A percentile compares a stretch with the other conserved stretches of the same genome.
Conservation (phyloP, 2,329 filamentous ascomycete species). For the Diaporthe caulivora region DNA sequence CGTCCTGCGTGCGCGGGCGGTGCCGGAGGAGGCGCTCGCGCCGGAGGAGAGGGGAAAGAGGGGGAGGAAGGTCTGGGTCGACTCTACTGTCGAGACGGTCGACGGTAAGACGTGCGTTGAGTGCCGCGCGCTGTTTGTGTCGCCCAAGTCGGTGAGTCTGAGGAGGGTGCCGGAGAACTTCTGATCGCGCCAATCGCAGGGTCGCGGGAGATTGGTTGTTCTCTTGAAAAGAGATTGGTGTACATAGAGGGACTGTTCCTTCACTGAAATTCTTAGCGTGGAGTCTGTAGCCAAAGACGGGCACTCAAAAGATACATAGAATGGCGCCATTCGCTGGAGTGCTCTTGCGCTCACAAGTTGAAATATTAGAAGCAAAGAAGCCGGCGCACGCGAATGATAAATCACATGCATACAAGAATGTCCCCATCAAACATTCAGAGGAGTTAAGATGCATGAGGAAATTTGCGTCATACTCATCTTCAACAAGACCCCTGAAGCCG, state of each 20-base stretch:
- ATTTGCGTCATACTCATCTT: too few species aligned
- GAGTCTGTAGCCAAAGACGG: neutral
- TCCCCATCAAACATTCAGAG: neutral
- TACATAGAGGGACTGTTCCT: neutral
- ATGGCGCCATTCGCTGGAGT: too few species aligned
- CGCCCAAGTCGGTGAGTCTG: constrained; percentile 62
- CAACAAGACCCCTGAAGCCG: neutral
- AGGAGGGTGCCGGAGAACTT: constrained; percentile 54
- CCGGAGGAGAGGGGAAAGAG: constrained; percentile 48
- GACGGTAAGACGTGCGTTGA: constrained; percentile 70
- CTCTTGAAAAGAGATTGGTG: neutral
- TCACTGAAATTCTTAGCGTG: too few species aligned
- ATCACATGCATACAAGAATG: too few species aligned
- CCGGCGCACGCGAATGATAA: neutral
- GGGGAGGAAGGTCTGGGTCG: constrained; percentile 66
- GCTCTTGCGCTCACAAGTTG: neutral
- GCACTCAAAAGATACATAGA: neutral
- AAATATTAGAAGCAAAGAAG: neutral
- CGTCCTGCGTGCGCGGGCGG: constrained; percentile 65
- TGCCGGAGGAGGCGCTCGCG: constrained; percentile 47
- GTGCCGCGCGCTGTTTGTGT: constrained; percentile 69
- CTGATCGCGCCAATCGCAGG: constrained; percentile 41
- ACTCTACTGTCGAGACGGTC: constrained; percentile 64
- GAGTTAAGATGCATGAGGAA: neutral
- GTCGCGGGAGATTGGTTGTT: neutral